These are phyloP conservation scores for Aspergillus bertholletiae DNA, from an alignment of 495 filamentous ascomycete species.

Conservation along the genomic window DNA sequence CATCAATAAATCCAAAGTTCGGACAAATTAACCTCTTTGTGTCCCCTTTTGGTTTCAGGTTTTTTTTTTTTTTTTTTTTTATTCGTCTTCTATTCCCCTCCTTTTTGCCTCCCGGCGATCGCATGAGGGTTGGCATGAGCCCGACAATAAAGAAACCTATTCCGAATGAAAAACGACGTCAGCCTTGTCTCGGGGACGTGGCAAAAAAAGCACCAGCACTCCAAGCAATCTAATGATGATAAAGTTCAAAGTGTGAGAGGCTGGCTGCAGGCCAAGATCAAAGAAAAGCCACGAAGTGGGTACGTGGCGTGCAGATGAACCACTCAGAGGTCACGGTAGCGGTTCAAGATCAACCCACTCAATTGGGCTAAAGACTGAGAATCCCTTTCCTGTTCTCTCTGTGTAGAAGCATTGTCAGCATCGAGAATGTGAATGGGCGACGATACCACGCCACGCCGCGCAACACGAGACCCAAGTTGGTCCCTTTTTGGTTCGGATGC, in stretches of 20 bases:
- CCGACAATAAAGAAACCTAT: not conserved
- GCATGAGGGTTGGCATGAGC: not conserved
- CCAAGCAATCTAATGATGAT: slow-evolving; percentile 1
- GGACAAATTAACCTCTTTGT: not conserved
- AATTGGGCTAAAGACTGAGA: not conserved
- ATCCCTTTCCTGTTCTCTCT: too few species aligned
- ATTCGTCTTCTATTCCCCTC: too few species aligned
- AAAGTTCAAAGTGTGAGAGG: slow-evolving; percentile 2
- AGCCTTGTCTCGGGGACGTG: not conserved
- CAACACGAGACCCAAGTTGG: not conserved
- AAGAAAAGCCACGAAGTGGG: slow-evolving; percentile 2
- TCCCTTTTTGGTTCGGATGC: slow-evolving; percentile 11
- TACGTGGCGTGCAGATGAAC: slow-evolving; percentile 3
- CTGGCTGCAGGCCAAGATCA: not conserved
- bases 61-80: not conserved
- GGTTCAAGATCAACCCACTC: not conserved
- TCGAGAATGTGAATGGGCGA: too few species aligned
- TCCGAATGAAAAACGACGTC: not conserved
- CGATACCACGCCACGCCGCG: slow-evolving; percentile 7
- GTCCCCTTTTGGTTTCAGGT: not conserved
- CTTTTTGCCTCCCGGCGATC: too few species aligned
- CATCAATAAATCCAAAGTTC: not conserved
- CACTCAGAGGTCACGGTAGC: not conserved
- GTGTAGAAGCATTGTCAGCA: too few species aligned
- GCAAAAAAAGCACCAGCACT: slow-evolving; percentile 4